Conservation (phyloP, 2,329 filamentous ascomycete species). For the Tothia fuscella region DNA sequence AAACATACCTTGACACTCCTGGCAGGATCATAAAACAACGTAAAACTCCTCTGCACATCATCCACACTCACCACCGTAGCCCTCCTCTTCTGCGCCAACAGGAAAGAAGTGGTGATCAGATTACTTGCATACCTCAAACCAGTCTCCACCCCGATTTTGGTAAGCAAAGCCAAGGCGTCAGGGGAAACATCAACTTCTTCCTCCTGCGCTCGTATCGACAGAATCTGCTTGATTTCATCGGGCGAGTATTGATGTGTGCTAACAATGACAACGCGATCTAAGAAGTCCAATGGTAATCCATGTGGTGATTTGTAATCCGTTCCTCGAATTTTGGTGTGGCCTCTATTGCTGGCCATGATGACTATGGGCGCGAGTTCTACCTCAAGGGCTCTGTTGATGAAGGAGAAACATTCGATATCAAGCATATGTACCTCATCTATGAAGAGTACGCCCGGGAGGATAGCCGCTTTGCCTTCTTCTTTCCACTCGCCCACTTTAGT, state of each 20-base stretch:
- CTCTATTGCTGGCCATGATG: conserved; percentile 98
- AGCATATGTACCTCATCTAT: conserved; percentile 99
- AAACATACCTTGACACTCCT: conserved; percentile 59
- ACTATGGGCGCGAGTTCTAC: conserved; percentile 91
- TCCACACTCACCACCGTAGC: conserved; percentile 72
- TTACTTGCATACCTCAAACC: conserved; percentile 95
- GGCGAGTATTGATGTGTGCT: conserved; percentile 74
- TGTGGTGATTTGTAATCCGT: conserved; percentile 91
- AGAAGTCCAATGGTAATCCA: conserved; percentile 86
- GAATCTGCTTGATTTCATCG: conserved; percentile 84
- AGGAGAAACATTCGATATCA: conserved; percentile 97
- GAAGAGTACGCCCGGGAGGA: conserved; percentile 92
- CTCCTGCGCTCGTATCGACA: conserved; percentile 85
- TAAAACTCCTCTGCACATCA: conserved; percentile 88
- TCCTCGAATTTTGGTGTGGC: conserved; percentile 80
- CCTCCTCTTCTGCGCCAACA: conserved; percentile 75
- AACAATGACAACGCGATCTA: conserved; percentile 92
- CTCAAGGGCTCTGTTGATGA: conserved; percentile 93
- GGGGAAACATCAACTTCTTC: conserved; percentile 88
- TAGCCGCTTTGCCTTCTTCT: conserved; percentile 97
- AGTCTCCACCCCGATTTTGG: conserved; percentile 89
- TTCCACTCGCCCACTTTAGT: conserved; percentile 99
- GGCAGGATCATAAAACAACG: conserved; percentile 81
- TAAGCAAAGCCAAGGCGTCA: conserved; percentile 82
- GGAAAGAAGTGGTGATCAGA: conserved; percentile 85